Evolutionary conservation across 768 basidiomycete species (phyloP).

Genomic region (Solioccasus polychromus): DNA sequence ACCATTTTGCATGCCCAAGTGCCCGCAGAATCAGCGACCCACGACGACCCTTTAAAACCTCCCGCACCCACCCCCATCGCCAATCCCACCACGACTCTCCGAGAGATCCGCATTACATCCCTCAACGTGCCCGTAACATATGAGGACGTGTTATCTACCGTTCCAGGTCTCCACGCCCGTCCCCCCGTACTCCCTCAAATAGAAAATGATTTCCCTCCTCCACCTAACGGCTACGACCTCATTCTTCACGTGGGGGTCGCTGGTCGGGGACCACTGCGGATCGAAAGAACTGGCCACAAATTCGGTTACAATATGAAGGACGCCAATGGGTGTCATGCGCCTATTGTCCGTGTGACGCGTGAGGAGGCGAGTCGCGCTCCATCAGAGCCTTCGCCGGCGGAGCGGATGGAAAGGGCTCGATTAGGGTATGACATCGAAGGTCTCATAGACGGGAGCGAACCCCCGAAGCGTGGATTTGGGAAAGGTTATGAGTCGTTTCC

Average conservation of each 20-base stretch:
- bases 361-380: slow-evolving; percentile 22
- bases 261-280: slow-evolving; percentile 56
- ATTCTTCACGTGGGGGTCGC: slow-evolving; percentile 71
- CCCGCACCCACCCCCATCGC: neutral
- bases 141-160: slow-evolving; percentile 49
- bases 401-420: slow-evolving; percentile 29
- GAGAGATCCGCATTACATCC: slow-evolving; percentile 57
- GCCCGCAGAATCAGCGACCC: slow-evolving; percentile 19
- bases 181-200: slow-evolving; percentile 50
- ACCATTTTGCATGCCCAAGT: slow-evolving; percentile 43
- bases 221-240: slow-evolving; percentile 58
- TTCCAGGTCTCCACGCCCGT: slow-evolving; percentile 58
- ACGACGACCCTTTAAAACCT: slow-evolving; percentile 15
- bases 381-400: slow-evolving; percentile 22
- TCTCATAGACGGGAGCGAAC: slow-evolving; percentile 27
- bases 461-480: slow-evolving; percentile 35
- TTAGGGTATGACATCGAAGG: slow-evolving; percentile 28
- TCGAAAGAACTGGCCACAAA: slow-evolving; percentile 68
- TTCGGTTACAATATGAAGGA: slow-evolving; percentile 70
- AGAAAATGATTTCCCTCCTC: slow-evolving; percentile 37
- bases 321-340: slow-evolving; percentile 54
- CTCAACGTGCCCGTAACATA: slow-evolving; percentile 60
- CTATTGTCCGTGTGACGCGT: slow-evolving; percentile 33
- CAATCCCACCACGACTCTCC: slow-evolving; percentile 18
- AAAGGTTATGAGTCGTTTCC: slow-evolving; percentile 36